Evolutionary conservation across 2,329 filamentous ascomycete species (phyloP).

Genomic region (Pseudonectria foliicola): DNA sequence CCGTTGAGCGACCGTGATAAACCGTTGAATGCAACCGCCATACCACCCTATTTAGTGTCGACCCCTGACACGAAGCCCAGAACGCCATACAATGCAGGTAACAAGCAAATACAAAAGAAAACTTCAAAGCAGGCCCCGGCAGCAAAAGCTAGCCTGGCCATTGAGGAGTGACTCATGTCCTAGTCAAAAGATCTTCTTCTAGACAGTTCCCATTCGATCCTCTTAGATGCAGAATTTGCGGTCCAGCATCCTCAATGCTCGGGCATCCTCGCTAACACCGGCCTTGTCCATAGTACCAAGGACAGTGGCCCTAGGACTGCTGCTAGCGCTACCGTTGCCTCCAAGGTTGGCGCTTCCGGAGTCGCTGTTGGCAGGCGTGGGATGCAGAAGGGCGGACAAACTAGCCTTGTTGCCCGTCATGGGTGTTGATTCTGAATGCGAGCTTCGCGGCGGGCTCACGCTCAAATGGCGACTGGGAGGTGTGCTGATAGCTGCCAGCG

Average conservation of each 20-base stretch:
- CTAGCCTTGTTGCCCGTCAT: constrained; percentile 33
- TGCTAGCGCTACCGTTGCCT: constrained; percentile 35
- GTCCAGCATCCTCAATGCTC: constrained; percentile 60
- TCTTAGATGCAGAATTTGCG: constrained; percentile 40
- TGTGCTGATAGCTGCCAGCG: constrained; percentile 28
- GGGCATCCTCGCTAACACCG: constrained; percentile 55
- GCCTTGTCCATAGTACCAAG: constrained; percentile 23
- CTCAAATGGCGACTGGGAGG: constrained; percentile 41
- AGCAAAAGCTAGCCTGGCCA: too few species aligned
- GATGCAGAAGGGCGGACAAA: constrained; percentile 45
- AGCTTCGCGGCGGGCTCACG: constrained; percentile 40
- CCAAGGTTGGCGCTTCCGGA: constrained; percentile 37
- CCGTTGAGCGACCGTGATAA: too few species aligned
- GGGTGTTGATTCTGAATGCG: constrained; percentile 27
- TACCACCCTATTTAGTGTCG: too few species aligned
- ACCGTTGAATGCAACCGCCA: too few species aligned
- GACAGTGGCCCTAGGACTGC: constrained; percentile 27
- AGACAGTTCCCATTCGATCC: constrained; percentile 1
- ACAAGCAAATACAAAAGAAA: constrained; percentile 7
- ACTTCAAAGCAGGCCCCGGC: background rate
- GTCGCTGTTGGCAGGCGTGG: constrained; percentile 39
- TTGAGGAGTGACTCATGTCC: too few species aligned
- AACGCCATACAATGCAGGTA: constrained; percentile 22
- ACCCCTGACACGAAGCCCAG: constrained; percentile 2
- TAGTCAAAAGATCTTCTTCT: too few species aligned